phyloP scores from a whole-genome alignment of 331 rosid species.

The Phaseolus coccineus region DNA sequence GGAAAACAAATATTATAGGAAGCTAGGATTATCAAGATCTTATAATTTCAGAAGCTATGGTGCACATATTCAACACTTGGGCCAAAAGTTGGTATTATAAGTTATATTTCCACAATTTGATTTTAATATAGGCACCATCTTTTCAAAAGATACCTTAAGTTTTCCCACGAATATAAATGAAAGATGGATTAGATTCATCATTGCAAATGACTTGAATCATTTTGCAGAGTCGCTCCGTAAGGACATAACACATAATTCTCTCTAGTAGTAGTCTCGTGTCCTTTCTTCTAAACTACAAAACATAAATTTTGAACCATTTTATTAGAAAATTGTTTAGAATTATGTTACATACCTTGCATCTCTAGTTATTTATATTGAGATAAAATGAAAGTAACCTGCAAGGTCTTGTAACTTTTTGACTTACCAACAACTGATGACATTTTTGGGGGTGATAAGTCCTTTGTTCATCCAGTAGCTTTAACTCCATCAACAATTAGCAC shows the following conservation, averaged over 20 bases:
- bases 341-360: too few relatives aligned
- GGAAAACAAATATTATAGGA: not conserved
- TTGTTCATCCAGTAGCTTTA: conserved; percentile 44
- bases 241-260: conserved; percentile 46
- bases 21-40: not conserved
- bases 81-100: too few relatives aligned
- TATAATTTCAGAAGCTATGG: not conserved
- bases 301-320: conserved; percentile 8
- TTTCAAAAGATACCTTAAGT: conserved; percentile 60
- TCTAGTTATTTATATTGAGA: not conserved
- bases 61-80: not conserved
- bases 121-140: not conserved
- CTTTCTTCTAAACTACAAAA: conserved; percentile 67
- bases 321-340: conserved; percentile 14
- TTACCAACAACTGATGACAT: conserved; percentile 62
- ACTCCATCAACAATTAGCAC: conserved; percentile 26
- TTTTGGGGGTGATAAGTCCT: conserved; percentile 50
- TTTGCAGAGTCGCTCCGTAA: conserved; percentile 69
- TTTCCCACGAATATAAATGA: conserved; percentile 67
- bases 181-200: conserved; percentile 67
- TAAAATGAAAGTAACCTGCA: conserved; percentile 57
- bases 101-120: too few relatives aligned
- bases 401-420: conserved; percentile 69
- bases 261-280: conserved; percentile 49
- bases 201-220: conserved; percentile 58